Evolutionary conservation across 441 rosid genomes (phyloP), one percentile per base, ranked within the genome.

Genomic region (Macaranga tanarius): DNA sequence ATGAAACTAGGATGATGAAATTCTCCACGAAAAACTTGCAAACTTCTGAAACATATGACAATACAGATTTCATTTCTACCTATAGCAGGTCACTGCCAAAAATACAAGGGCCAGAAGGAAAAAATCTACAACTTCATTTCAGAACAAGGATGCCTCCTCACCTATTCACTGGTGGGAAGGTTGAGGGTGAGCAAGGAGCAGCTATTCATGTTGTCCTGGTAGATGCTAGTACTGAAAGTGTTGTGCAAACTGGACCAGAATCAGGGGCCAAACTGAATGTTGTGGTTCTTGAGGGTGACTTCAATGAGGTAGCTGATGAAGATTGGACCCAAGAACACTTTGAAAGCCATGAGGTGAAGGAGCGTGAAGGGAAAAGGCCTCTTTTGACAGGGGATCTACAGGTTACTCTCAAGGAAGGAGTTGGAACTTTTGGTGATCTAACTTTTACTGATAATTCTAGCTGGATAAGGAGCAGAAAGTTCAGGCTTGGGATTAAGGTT

Each of bases 381-480:
- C 81, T 96, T 51, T 79, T 96, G 79, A 92, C 95, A 0, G 98
- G 99, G 67, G 98, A 96, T 22, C 83, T 92, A 66, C 96, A 85
- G 73, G 83, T 96, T 64, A 65, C 72, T 59, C 96, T 96, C 60
- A 92, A 89, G 81, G 98, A 93, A 77, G 99, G 99, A 7, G 89
- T 96, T 26, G 99, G 99, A 83, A 96, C 93, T 64, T 82, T 96
- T n/a, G 99, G 98, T n/a, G 96, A 92, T 59, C 92, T 96, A 77
- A 86, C 87, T 67, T 96, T 96, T 78, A 93, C 98, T 0, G 99
- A 96, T 72, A 96, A 96, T 83, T 96, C 99, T 26, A 96, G 99
- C 79, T 96, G 99, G 99, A 96, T 96, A 76, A 83, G 97, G 81
- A 92, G 99, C 88, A 83, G 98, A 80, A 96, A 96, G 86, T 93